Evolutionary conservation across 108 stramenopile species (phyloP).

Genomic region (Nitzschia sp.): DNA sequence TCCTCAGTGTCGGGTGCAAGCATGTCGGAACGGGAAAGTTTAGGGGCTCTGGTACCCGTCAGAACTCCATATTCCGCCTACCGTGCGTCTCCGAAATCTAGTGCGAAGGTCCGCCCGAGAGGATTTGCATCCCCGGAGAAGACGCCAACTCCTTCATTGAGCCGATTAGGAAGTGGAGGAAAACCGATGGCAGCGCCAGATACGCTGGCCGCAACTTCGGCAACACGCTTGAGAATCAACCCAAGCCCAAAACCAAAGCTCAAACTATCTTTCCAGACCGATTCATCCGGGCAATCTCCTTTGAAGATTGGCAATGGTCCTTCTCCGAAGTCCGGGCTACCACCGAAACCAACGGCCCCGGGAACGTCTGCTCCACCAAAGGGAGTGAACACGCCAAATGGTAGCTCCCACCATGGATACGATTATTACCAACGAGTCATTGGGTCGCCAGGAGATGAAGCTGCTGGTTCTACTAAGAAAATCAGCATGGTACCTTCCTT

Average conservation of each 20-base stretch:
- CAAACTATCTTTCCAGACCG: constrained; percentile 20
- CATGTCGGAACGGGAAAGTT: constrained; percentile 33
- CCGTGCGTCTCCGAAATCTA: constrained; percentile 60
- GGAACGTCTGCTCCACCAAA: not conserved
- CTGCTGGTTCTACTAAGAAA: not conserved
- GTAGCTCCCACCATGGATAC: constrained; percentile 23
- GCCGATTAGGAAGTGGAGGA: constrained; percentile 28
- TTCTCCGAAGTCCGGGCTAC: not conserved
- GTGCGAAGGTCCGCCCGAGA: constrained; percentile 73
- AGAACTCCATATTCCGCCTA: constrained; percentile 21
- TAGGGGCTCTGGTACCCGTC: constrained; percentile 12
- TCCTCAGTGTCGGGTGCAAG: constrained; percentile 15
- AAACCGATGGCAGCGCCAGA: constrained; percentile 38
- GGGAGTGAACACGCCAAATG: not conserved
- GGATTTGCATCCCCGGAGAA: constrained; percentile 64
- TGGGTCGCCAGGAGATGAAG: constrained; percentile 28
- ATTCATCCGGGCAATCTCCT: not conserved
- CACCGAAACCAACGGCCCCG: not conserved
- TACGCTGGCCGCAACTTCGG: constrained; percentile 28
- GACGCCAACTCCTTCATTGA: constrained; percentile 36
- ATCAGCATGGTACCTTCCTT: constrained; percentile 55
- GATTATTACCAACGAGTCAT: constrained; percentile 71
- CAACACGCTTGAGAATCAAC: constrained; percentile 29
- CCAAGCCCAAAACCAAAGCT: constrained; percentile 34
- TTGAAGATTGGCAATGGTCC: constrained; percentile 1